Evolutionary conservation across 768 basidiomycete genomes (phyloP).

Genomic region (Baorangia bicolor): DNA sequence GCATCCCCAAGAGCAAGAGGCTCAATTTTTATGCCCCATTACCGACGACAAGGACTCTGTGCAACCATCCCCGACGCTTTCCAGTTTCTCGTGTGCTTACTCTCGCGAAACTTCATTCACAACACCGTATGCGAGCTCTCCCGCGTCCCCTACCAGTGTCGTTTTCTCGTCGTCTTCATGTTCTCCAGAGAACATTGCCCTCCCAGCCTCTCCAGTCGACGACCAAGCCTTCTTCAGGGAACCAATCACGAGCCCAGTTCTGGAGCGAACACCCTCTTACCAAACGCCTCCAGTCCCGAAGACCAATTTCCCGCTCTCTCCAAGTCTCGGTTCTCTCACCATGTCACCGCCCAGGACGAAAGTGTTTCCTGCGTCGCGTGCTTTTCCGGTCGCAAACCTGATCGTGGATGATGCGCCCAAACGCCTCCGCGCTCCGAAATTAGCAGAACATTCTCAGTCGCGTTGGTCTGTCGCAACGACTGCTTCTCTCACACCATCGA

Average conservation of each 20-base stretch:
- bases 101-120: constrained; percentile 30
- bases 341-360: constrained; percentile 1
- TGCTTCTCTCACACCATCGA: constrained; percentile 25
- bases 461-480: constrained; percentile 34
- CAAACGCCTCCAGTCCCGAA: not conserved
- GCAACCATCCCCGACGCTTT: constrained; percentile 28
- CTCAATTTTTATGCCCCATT: constrained; percentile 10
- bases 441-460: constrained; percentile 13
- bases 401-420: not conserved
- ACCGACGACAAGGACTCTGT: constrained; percentile 28
- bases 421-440: constrained; percentile 5
- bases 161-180: constrained; percentile 17
- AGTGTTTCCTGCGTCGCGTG: constrained; percentile 5
- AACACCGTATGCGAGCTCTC: constrained; percentile 21
- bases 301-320: constrained; percentile 3
- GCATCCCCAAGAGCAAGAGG: constrained; percentile 15
- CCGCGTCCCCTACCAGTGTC: constrained; percentile 21
- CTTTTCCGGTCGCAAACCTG: no score
- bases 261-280: constrained; percentile 4
- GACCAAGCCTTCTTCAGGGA: constrained; percentile 8
- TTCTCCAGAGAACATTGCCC: constrained; percentile 23
- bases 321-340: constrained; percentile 1
- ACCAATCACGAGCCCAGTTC: not conserved
- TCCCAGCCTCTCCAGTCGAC: constrained; percentile 25
- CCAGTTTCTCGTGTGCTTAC: constrained; percentile 26